Base-by-base conservation (phyloP, 352 stramenopile genomes). In the Pythium dissotocum region DNA sequence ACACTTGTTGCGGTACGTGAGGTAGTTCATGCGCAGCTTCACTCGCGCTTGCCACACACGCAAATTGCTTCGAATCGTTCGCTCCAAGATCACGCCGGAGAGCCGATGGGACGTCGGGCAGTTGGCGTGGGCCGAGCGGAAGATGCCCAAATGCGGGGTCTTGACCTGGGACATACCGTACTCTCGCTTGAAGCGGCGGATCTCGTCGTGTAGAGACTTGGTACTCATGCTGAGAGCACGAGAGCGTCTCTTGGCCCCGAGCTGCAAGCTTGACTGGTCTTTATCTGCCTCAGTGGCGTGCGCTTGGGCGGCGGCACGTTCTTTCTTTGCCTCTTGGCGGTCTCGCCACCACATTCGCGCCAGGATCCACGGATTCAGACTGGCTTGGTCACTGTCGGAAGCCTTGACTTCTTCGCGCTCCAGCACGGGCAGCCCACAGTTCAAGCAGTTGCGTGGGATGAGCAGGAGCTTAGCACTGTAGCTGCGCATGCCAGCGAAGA, bases 11-110 rank as follows among this genome's bases (percentile, higher is more conserved):
- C 83, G 80, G 71, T 93, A 93, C 42, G 85, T 89, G 26, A 90
- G 71, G 61, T 91, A 91, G 73, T 93, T 93, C 85, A 93, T 93
- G 33, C 85, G 85, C 24, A 93, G 70, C 61, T 93, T 93, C 6
- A 91, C 79, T 4, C 85, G 73, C 5, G 85, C 85, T 60, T 93
- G 85, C 85, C 85, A 93, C 16, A 93, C 85, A 6, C 85, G 81
- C 16, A 93, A 57, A 42, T 93, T 93, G 54, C 78, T 83, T 8
- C 85, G 81, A 40, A 93, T 80, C 6, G 81, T 90, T 7, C 85
- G 81, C 56, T 89, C 80, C 12, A 89, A 76, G 9, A 90, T 81
- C 33, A 36, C 67, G 10, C 81, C 83, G 7, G 61, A 78, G 0
- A 93, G 73, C 7, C 71, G 60, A 8, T 83, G 74, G 49, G 72